Evolutionary conservation across 2,329 filamentous ascomycete genomes (phyloP), one percentile per base, ranked within the genome.

Genomic region (Dactylella cylindrospora): DNA sequence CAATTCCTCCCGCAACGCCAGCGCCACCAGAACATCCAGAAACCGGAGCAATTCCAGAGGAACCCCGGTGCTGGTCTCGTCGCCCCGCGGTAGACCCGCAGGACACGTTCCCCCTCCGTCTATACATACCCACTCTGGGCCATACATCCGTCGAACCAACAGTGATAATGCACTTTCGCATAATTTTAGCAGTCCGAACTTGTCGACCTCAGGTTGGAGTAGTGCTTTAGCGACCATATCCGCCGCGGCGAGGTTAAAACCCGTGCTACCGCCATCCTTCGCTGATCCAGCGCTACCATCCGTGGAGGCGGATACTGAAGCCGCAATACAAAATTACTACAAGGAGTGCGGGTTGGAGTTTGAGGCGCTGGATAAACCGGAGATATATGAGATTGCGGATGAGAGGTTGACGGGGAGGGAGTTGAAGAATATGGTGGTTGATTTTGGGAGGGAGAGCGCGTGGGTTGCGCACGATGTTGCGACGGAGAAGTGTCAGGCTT

Each of bases 381-480:
- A 54, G 29, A 41, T 50, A 5, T 54, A 39, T 40, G 51, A 55
- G 35, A 26, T 41, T 33, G 59, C 52, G 38, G 59, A 64, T 25
- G 50, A 55, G 43, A 54, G 55, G 39, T 28, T 64, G 47, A 44
- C 39, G 43, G 50, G 50, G 25, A 49, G 20, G 32, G 59, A 64
- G 15, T 17, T 54, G 22, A 54, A 49, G 33, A 55, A 64, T 41
- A 50, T 64, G 38, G 59, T 64, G 22, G 51, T 64, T 26, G 59
- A 64, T 51, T 64, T 64, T 35, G 59, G 59, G 19, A 46, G 55
- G 43, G 59, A 64, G 51, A 64, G 35, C 29, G 45, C 59, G n/a
- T 55, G 59, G 49, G 59, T 54, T 44, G 36, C 50, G 15, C 46
- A 53, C 28, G 59, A 64, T 45, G 49, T 54, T 22, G 39, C 51